A percentile compares a stretch with the other conserved stretches of the same genome.
phyloP scores from a whole-genome alignment of 257 asterid species.

The Voacanga thouarsii region DNA sequence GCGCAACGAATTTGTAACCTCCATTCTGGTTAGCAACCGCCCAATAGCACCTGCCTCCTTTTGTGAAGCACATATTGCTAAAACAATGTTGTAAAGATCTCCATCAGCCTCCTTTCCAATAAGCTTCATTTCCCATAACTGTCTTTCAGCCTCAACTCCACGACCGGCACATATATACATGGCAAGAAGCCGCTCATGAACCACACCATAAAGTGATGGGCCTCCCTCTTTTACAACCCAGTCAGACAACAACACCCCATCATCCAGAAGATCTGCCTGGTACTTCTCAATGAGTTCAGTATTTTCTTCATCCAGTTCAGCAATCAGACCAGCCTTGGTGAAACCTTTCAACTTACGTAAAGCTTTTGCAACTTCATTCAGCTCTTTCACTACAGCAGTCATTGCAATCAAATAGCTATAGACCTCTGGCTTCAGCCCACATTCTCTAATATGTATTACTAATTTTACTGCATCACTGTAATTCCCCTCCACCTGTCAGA shows the following conservation, averaged over 20 bases:
- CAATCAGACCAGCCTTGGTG: conserved; percentile 52
- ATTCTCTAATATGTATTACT: conserved; percentile 64
- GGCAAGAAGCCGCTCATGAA: conserved; percentile 83
- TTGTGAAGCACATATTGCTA: conserved; percentile 94
- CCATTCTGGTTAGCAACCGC: conserved; percentile 63
- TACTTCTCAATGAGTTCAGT: conserved; percentile 51
- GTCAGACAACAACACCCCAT: conserved; percentile 57
- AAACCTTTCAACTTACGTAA: conserved; percentile 68
- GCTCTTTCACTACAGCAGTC: conserved; percentile 92
- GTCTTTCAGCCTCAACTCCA: conserved; percentile 77
- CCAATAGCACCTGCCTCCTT: conserved; percentile 53
- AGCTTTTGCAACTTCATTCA: conserved; percentile 80
- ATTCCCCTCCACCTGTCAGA: conserved; percentile 75
- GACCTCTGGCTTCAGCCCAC: conserved; percentile 72
- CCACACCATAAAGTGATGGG: conserved; percentile 51
- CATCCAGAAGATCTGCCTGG: conserved; percentile 54
- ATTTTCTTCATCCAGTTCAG: conserved; percentile 53
- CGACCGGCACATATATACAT: conserved; percentile 86
- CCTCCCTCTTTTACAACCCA: conserved; percentile 70
- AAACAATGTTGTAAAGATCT: conserved; percentile 73
- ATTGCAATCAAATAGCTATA: conserved; percentile 90
- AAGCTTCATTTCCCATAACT: conserved; percentile 89
- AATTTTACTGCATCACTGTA: conserved; percentile 68
- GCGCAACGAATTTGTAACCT: conserved; percentile 46
- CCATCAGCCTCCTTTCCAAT: conserved; percentile 63